Conservation (phyloP, 495 filamentous ascomycete genomes). For the Annulohypoxylon bovei region DNA sequence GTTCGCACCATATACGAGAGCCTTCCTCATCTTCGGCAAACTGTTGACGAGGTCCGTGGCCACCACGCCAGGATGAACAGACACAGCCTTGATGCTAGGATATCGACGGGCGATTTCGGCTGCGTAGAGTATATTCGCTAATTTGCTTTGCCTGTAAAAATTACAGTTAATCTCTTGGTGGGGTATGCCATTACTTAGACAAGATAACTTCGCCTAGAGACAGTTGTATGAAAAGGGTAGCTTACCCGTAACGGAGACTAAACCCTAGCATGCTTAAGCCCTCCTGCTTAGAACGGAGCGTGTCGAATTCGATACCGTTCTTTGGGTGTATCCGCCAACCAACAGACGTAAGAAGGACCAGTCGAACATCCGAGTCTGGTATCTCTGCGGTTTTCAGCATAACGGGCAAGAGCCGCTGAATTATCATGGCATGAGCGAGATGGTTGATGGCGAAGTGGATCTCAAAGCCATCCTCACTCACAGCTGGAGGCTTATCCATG, state of each 20-base stretch:
- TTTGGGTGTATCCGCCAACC: conserved; percentile 47
- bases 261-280: conserved; percentile 30
- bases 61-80: conserved; percentile 74
- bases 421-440: conserved; percentile 73
- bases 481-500: conserved; percentile 62
- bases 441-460: conserved; percentile 79
- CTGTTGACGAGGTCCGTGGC: conserved; percentile 62
- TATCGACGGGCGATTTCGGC: conserved; percentile 55
- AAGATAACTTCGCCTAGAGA: background rate
- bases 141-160: conserved; percentile 58
- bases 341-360: conserved; percentile 49
- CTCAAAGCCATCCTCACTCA: conserved; percentile 74
- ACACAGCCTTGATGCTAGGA: conserved; percentile 64
- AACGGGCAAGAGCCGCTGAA: conserved; percentile 67
- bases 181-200: background rate
- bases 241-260: conserved; percentile 35
- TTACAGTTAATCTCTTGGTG: background rate
- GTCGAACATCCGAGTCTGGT: conserved; percentile 52
- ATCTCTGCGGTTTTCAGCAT: conserved; percentile 62
- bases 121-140: conserved; percentile 59
- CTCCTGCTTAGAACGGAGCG: conserved; percentile 50
- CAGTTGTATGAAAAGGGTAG: background rate
- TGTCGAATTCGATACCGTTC: conserved; percentile 51
- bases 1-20: conserved; percentile 44
- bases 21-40: conserved; percentile 40